Evolutionary conservation across 306 rosid species (phyloP).

Genomic region (Cucumis cinereus): DNA sequence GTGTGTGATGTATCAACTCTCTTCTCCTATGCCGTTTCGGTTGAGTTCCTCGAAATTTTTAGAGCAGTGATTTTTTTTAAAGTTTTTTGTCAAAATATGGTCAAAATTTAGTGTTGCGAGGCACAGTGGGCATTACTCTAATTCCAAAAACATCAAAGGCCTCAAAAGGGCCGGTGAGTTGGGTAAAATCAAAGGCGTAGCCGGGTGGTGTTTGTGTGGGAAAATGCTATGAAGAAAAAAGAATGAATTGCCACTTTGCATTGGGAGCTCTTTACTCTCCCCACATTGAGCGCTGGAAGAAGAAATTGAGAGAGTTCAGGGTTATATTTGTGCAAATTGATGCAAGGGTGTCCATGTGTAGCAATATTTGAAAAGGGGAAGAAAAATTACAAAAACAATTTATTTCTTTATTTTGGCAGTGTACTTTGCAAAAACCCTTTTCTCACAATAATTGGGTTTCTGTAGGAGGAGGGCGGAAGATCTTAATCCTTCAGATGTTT

Average conservation of each 20-base stretch:
- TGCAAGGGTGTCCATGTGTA: background rate
- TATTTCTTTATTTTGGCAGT: background rate
- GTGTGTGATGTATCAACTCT: background rate
- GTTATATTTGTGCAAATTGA: background rate
- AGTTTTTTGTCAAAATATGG: background rate
- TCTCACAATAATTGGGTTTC: background rate
- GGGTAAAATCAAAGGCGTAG: background rate
- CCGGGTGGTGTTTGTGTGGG: background rate
- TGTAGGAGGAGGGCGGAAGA: background rate
- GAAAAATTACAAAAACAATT: background rate
- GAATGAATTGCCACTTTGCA: background rate
- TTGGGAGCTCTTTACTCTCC: background rate
- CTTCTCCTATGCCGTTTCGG: background rate
- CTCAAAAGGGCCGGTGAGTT: background rate
- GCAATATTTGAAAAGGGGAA: background rate
- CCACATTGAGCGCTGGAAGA: background rate
- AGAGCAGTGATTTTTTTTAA: background rate
- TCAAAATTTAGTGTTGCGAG: background rate
- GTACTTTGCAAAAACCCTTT: background rate
- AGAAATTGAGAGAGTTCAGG: background rate
- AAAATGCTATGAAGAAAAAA: background rate
- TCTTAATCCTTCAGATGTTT: background rate
- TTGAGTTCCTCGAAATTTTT: background rate
- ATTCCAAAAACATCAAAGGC: background rate
- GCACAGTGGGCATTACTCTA: background rate